A percentile compares a stretch with the other conserved stretches of the same genome.
Conservation (phyloP, 2,329 filamentous ascomycete genomes). For the Lachnellula suecica region DNA sequence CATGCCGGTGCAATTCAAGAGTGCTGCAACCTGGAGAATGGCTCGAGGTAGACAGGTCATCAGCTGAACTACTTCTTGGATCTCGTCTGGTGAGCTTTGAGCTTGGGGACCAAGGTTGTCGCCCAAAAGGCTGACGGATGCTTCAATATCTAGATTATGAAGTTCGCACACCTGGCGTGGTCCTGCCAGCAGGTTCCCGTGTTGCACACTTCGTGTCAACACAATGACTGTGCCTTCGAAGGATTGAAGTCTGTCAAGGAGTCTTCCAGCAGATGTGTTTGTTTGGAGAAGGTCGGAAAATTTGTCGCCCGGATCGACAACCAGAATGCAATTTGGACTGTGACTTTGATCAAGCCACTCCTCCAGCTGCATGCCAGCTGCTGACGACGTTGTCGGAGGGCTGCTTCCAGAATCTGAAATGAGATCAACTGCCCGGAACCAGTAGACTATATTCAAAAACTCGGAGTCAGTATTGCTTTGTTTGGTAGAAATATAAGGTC, state of each 20-base stretch:
- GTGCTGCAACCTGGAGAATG: constrained; percentile 21
- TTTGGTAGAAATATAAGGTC: too few relatives aligned
- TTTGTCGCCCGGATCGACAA: constrained; percentile 22
- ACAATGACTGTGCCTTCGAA: constrained; percentile 23
- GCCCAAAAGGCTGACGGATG: constrained; percentile 18
- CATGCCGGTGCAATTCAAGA: constrained; percentile 26
- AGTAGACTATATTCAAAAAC: too few relatives aligned
- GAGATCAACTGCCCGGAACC: constrained; percentile 21
- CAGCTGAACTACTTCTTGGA: constrained; percentile 17
- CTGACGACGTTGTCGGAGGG: neutral
- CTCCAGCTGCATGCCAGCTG: constrained; percentile 12
- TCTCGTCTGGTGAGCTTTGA: constrained; percentile 14
- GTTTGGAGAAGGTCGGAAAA: constrained; percentile 15
- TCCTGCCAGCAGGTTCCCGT: constrained; percentile 18
- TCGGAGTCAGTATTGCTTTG: too few relatives aligned
- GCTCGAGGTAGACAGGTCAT: constrained; percentile 22
- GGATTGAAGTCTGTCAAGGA: constrained; percentile 18
- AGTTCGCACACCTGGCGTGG: constrained; percentile 22
- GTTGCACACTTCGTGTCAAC: constrained; percentile 19
- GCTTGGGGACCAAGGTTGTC: constrained; percentile 11
- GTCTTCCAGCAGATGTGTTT: neutral
- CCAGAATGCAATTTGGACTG: constrained; percentile 12
- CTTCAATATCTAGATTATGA: constrained; percentile 18
- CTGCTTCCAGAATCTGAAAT: constrained; percentile 1
- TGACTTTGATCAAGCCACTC: constrained; percentile 15